These are phyloP conservation scores for Cladorrhinum sp. DNA, from an alignment of 2,329 filamentous ascomycete species.

Conservation along the genomic window DNA sequence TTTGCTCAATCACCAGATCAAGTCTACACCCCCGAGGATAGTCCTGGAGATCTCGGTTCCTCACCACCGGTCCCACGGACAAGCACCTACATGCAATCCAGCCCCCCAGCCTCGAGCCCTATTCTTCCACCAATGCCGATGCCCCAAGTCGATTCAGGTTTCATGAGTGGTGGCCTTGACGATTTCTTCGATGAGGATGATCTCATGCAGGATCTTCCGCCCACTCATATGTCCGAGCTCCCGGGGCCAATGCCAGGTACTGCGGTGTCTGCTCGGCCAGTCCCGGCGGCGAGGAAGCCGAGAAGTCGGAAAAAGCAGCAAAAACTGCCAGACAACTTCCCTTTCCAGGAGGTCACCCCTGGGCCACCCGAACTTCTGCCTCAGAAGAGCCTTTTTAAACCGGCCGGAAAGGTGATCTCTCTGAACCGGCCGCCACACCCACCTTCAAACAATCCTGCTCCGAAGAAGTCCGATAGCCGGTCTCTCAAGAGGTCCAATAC, in stretches of 20 bases:
- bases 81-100: conserved; percentile 52
- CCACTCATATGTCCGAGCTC: conserved; percentile 23
- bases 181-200: conserved; percentile 64
- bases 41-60: conserved; percentile 80
- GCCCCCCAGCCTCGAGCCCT: conserved; percentile 76
- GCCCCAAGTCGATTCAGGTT: conserved; percentile 70
- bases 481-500: conserved; percentile 26
- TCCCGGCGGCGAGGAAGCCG: conserved; percentile 29
- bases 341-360: conserved; percentile 42
- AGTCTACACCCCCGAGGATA: conserved; percentile 55
- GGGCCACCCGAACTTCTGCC: conserved; percentile 44
- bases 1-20: conserved; percentile 50
- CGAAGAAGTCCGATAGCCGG: conserved; percentile 17
- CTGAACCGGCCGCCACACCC: conserved; percentile 22
- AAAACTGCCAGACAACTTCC: conserved; percentile 30
- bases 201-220: conserved; percentile 40
- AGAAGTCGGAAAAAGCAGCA: conserved; percentile 14
- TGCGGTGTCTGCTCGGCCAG: conserved; percentile 9
- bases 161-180: conserved; percentile 77
- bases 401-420: conserved; percentile 27
- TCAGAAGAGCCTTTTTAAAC: conserved; percentile 42
- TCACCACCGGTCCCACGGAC: conserved; percentile 78
- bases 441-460: conserved; percentile 8
- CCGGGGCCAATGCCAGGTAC: conserved; percentile 9
- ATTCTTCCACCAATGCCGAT: conserved; percentile 62